Evolutionary conservation across 1,284 basidiomycete species (phyloP), one percentile per base, ranked within the genome.

Genomic region (Cryptococcus hybrid): DNA sequence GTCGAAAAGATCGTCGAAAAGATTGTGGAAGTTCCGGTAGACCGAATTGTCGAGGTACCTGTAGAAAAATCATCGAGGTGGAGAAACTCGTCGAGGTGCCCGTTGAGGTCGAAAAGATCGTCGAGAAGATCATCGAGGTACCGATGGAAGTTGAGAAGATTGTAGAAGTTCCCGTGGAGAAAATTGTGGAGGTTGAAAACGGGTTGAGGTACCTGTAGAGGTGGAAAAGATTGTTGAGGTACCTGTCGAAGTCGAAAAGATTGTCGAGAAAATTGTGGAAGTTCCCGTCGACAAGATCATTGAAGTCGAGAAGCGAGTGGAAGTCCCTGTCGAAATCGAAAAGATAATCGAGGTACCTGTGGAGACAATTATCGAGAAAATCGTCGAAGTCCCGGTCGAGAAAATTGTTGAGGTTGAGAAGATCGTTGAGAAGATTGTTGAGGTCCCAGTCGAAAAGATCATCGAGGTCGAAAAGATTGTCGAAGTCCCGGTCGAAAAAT

Each of bases 391-490:
- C 47, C 59, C 69, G 12, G 69, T 75, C 24, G 69, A 70, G 47
- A 69, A 71, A 36, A 70, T 80, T 56, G 80, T 54, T 76, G 79
- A 62, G 18, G 82, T 80, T 35, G 71, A 75, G 49, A 63, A 62
- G 35, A 62, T 68, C 15, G 70, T 75, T 42, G 71, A 71, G 59
- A 67, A 66, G 53, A 70, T 74, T 45, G 70, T 76, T 43, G 73
- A 74, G 51, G 63, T 69, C 1, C 68, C 64, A 12, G 70, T 74
- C 46, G 65, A 69, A 53, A 72, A 62, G 60, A 64, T 74, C 36
- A 70, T 79, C 43, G 71, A 74, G 46, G 64, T 65, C 9, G 55
- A 56, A 63, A 69, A 60, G 55, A 64, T 68, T 6, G 63, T 68
- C 35, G 73, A 75, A 48, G 60, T 61, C 11, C 51, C 56, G 6